Evolutionary conservation across 1,284 basidiomycete species (phyloP).

Genomic region (Ceratobasidium sp.): DNA sequence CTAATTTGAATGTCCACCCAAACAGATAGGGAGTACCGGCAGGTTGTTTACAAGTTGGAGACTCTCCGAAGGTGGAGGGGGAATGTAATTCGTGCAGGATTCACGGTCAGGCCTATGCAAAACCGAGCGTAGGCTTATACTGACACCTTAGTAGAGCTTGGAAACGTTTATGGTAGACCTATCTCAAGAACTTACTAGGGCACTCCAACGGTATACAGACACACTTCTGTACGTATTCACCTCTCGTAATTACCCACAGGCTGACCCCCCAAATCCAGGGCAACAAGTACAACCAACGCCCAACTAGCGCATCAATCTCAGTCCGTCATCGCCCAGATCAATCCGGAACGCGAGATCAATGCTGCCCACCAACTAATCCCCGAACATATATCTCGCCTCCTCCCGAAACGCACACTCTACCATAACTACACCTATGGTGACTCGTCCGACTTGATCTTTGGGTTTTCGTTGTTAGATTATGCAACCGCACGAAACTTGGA

Average conservation of each 20-base stretch:
- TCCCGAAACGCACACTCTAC: constrained; percentile 77
- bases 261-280: constrained; percentile 60
- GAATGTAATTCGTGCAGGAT: constrained; percentile 86
- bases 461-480: constrained; percentile 92
- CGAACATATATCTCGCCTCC: constrained; percentile 69
- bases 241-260: neutral
- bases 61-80: constrained; percentile 86
- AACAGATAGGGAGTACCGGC: constrained; percentile 91
- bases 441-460: constrained; percentile 92
- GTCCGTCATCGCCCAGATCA: constrained; percentile 72
- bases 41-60: constrained; percentile 93
- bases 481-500: constrained; percentile 83
- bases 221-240: constrained; percentile 72
- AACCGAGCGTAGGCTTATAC: constrained; percentile 5
- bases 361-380: constrained; percentile 69
- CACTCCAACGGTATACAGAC: constrained; percentile 80
- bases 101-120: constrained; percentile 65
- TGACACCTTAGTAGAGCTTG: constrained; percentile 69
- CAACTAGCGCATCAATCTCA: constrained; percentile 73
- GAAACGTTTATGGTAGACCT: constrained; percentile 85
- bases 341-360: constrained; percentile 76
- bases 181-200: constrained; percentile 71
- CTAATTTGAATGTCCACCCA: neutral
- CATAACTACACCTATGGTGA: constrained; percentile 88
- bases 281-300: constrained; percentile 76